phyloP scores from a whole-genome alignment of 176 grass and related monocot genomes.

The Hyparrhenia diplandra region DNA sequence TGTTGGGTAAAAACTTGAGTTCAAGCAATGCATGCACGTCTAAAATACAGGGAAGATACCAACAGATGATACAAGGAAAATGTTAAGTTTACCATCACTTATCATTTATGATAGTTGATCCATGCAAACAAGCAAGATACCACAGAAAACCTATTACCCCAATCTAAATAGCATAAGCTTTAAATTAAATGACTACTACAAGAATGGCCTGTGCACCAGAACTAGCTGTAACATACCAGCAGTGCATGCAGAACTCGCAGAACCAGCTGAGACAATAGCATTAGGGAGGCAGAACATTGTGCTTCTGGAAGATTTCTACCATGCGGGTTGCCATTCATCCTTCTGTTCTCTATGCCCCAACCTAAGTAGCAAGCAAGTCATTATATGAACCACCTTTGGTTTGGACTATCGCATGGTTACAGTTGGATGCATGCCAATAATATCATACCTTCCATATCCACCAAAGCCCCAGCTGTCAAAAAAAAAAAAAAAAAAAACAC shows the following conservation, averaged over 20 bases:
- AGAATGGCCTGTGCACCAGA: not conserved
- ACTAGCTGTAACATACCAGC: slow-evolving; percentile 53
- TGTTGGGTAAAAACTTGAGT: not conserved
- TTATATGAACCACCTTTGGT: not conserved
- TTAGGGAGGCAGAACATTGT: slow-evolving; percentile 86
- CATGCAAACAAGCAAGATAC: slow-evolving; percentile 7
- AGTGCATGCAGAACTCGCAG: slow-evolving; percentile 85
- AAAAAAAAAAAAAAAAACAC: slow-evolving; percentile 34
- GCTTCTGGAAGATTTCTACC: slow-evolving; percentile 85
- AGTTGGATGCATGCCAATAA: not conserved
- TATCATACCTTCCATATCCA: slow-evolving; percentile 88
- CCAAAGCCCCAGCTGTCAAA: slow-evolving; percentile 87
- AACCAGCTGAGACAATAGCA: slow-evolving; percentile 84
- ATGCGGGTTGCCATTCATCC: slow-evolving; percentile 90
- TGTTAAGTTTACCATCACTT: not conserved
- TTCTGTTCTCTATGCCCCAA: slow-evolving; percentile 99
- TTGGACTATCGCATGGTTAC: not conserved
- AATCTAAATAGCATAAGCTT: not conserved
- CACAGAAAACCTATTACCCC: not conserved
- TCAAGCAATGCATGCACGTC: not conserved
- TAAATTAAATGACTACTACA: slow-evolving; percentile 12
- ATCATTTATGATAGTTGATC: not conserved
- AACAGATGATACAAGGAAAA: not conserved
- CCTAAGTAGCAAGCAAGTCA: slow-evolving; percentile 44
- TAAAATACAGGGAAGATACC: not conserved